phyloP scores from a whole-genome alignment of 352 stramenopile species.

The Globisporangium camurandrum region DNA sequence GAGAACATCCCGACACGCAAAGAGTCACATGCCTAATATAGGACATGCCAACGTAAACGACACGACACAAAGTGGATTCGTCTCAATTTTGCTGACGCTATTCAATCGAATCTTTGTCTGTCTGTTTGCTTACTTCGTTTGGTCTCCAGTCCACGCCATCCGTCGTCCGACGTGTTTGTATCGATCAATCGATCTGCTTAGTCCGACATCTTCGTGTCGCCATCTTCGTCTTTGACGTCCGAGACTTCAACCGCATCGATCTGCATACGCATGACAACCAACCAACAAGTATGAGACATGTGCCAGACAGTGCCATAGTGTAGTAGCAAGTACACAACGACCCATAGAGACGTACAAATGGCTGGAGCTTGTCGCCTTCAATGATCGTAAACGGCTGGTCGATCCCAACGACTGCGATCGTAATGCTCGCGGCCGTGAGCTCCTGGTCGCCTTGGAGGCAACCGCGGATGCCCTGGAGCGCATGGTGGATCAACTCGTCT shows the following conservation, averaged over 20 bases:
- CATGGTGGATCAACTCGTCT: constrained; percentile 98
- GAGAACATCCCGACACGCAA: too few species aligned
- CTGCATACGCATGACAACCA: constrained; percentile 19
- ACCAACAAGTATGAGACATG: too few species aligned
- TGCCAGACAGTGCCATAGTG: too few species aligned
- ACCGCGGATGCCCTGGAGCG: constrained; percentile 92
- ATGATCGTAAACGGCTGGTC: constrained; percentile 92
- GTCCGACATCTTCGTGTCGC: constrained; percentile 78
- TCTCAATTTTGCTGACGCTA: too few species aligned
- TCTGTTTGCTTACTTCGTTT: too few species aligned
- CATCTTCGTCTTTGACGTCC: constrained; percentile 76
- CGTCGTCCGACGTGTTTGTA: not conserved
- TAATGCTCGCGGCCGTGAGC: constrained; percentile 90
- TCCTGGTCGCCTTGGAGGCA: constrained; percentile 95
- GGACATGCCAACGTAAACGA: too few species aligned
- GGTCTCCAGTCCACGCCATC: too few species aligned
- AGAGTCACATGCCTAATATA: too few species aligned
- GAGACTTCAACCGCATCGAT: constrained; percentile 84
- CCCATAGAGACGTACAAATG: constrained; percentile 75
- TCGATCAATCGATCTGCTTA: constrained; percentile 21
- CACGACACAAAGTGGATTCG: too few species aligned
- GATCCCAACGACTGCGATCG: constrained; percentile 92
- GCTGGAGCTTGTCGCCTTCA: constrained; percentile 90
- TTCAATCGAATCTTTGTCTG: too few species aligned
- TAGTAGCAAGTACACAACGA: not conserved